phyloP scores from a whole-genome alignment of 1,284 basidiomycete species.

The Ceratobasidium sp. region DNA sequence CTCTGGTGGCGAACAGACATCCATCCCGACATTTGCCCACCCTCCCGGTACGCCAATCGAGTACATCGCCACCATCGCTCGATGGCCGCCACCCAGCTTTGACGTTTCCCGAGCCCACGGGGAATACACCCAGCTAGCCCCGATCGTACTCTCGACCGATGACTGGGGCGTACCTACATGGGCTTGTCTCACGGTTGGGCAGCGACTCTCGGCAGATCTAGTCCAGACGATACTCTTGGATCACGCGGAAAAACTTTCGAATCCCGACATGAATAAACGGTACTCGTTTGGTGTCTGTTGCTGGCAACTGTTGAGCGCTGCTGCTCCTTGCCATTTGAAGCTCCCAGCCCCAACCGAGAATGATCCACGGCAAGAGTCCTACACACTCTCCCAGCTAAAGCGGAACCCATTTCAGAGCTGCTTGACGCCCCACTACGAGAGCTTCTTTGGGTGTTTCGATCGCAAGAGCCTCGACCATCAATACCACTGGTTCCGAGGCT shows the following conservation, averaged over 20 bases:
- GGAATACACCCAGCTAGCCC: neutral
- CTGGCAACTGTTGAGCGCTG: neutral
- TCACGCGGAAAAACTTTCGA: neutral
- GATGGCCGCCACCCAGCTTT: neutral
- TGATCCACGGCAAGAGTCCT: no score
- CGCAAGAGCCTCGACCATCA: neutral
- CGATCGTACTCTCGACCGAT: neutral
- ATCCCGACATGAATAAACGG: neutral
- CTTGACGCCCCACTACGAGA: neutral
- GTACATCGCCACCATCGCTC: neutral
- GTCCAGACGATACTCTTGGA: neutral
- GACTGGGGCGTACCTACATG: slow-evolving; percentile 26
- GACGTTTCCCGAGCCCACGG: neutral
- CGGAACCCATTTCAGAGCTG: neutral
- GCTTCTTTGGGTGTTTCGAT: neutral
- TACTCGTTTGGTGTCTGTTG: neutral
- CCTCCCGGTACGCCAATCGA: neutral
- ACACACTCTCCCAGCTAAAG: neutral
- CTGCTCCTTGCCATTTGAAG: neutral
- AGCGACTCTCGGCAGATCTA: neutral
- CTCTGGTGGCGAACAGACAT: neutral
- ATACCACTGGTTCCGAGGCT: slow-evolving; percentile 13
- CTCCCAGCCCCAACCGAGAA: neutral
- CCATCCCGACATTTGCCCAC: no score
- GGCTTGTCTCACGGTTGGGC: neutral